Evolutionary conservation across 2,329 filamentous ascomycete genomes (phyloP).

Genomic region (Fusarium devonianum): DNA sequence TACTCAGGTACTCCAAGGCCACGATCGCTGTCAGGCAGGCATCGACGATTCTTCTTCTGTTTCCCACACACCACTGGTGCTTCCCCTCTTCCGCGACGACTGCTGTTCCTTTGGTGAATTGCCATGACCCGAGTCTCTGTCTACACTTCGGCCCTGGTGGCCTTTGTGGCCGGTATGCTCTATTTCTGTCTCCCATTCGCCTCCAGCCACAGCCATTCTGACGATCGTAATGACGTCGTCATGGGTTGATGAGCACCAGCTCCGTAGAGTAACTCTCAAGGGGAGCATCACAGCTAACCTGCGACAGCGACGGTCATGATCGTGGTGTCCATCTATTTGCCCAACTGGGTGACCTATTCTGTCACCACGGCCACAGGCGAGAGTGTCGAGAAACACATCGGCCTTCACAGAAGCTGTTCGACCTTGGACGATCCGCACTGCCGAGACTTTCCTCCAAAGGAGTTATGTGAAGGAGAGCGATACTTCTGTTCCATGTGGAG

Average conservation of each 20-base stretch:
- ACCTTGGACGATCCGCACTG: slow-evolving; percentile 70
- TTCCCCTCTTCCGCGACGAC: slow-evolving; percentile 1
- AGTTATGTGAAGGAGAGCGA: slow-evolving; percentile 56
- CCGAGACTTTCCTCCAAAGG: slow-evolving; percentile 48
- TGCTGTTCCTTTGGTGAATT: slow-evolving; percentile 5
- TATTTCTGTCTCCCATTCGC: slow-evolving; percentile 25
- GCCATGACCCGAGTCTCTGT: slow-evolving; percentile 55
- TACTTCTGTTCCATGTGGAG: slow-evolving; percentile 94
- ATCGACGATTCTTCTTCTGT: slow-evolving; percentile 33
- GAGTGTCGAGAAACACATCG: slow-evolving; percentile 67
- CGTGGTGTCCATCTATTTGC: slow-evolving; percentile 71
- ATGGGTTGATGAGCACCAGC: neutral
- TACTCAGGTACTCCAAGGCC: slow-evolving; percentile 33
- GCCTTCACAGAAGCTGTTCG: slow-evolving; percentile 83
- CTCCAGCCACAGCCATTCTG: slow-evolving; percentile 12
- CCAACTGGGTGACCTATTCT: slow-evolving; percentile 74
- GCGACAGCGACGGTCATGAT: slow-evolving; percentile 72
- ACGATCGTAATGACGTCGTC: slow-evolving; percentile 39
- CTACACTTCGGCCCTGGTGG: slow-evolving; percentile 53
- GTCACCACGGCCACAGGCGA: slow-evolving; percentile 58
- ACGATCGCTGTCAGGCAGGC: slow-evolving; percentile 29
- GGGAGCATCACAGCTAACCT: slow-evolving; percentile 43
- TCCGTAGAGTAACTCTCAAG: neutral
- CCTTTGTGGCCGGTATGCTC: slow-evolving; percentile 54
- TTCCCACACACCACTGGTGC: slow-evolving; percentile 7